Base-by-base conservation (phyloP, 1,284 basidiomycete species). In the Heterobasidion occidentale region DNA sequence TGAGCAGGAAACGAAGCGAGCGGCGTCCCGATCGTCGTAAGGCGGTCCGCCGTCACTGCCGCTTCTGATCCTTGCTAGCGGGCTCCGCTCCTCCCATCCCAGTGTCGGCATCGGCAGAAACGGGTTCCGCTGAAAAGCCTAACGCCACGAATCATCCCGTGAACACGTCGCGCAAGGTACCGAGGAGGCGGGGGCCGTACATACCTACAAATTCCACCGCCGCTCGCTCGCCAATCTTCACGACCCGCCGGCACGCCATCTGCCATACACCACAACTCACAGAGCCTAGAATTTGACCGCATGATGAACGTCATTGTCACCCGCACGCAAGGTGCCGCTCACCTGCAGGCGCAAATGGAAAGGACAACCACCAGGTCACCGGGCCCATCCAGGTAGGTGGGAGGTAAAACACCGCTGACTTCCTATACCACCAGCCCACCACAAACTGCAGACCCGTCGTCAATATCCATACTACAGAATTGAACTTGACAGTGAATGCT, bases 211-310 rank as follows among this genome's bases (percentile, higher is more conserved):
- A 59, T 52, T 88, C 86, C 66, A 80, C 85, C 59, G 86, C 81
- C 9, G 87, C 76, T 38, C 81, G 78, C 68, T 90, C 89, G 45
- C 81, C 77, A 8, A 86, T 77, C 59, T 80, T 78, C 59, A 95
- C 78, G 17, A 92, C 88, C 54, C 90, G 78, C 63, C 81, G 83
- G 71, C 92, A 94, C 7, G 91, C 88, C 80, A 94, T 90, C 63
- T 92, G 88, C 93, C 94, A 97, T 38, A 92, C 81, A 1, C 88
- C 90, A 47, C 92, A 90, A 62, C 90, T 92, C 59, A 97, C 86
- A 14, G 92, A 88, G 17, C 93, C 93, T 89, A 65, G 27, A 57
- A 58, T 34, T 19, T 2, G 46, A 35, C 8, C 12, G 42, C 42
- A 45, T 45, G 42, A 45, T 45, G 14, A 45, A 17, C 42, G 4